Conservation (phyloP, 257 asterid species). For the Nicotiana noctiflora region DNA sequence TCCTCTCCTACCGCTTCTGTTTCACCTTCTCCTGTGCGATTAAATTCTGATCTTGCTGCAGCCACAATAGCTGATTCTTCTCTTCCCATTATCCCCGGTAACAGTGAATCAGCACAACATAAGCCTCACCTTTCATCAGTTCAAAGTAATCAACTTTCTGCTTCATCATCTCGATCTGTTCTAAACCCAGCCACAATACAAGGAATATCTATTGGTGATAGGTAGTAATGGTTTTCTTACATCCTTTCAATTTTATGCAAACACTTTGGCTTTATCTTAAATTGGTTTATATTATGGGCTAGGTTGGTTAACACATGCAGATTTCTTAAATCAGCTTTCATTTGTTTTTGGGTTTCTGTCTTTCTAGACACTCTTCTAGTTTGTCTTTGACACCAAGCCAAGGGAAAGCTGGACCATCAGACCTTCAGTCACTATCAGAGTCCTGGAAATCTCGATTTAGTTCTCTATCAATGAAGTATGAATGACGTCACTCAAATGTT, state of each 20-base stretch:
- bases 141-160: constrained; percentile 33
- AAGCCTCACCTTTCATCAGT: constrained; percentile 20
- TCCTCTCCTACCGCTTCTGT: constrained; percentile 35
- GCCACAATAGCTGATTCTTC: constrained; percentile 25
- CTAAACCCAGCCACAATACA: constrained; percentile 20
- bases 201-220: constrained; percentile 29
- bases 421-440: constrained; percentile 59
- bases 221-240: constrained; percentile 37
- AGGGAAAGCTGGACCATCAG: constrained; percentile 85
- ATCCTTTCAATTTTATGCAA: neutral
- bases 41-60: constrained; percentile 33
- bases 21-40: constrained; percentile 36
- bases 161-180: constrained; percentile 48
- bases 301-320: neutral
- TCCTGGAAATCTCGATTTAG: constrained; percentile 72
- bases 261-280: neutral
- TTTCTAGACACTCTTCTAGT: constrained; percentile 38
- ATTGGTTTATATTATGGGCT: neutral
- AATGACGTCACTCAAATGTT: neutral
- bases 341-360: constrained; percentile 7
- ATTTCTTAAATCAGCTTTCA: neutral
- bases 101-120: constrained; percentile 24
- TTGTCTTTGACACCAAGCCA: constrained; percentile 39
- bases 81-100: constrained; percentile 10
- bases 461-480: constrained; percentile 76